Percentiles rank a stretch among this genome's conserved stretches.
These are phyloP conservation scores for Diaporthe capsici DNA, from an alignment of 2,329 filamentous ascomycete genomes.

Conservation along the genomic window DNA sequence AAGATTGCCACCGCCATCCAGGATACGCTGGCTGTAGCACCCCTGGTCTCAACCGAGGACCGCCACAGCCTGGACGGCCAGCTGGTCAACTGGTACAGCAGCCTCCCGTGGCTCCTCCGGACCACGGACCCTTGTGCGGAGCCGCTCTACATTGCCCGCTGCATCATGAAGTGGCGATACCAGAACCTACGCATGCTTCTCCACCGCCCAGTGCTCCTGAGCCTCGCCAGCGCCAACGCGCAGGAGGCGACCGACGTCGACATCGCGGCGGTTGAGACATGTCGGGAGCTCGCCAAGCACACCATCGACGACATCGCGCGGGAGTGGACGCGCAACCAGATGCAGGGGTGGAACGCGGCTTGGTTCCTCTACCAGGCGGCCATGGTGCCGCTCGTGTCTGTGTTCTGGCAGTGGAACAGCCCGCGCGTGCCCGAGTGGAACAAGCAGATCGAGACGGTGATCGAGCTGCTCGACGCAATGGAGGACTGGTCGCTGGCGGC, in stretches of 20 bases:
- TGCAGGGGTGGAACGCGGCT: slow-evolving; percentile 85
- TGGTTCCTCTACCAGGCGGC: slow-evolving; percentile 87
- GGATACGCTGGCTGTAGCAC: slow-evolving; percentile 79
- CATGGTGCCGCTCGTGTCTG: slow-evolving; percentile 82
- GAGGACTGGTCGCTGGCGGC: slow-evolving; percentile 76
- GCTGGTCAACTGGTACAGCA: slow-evolving; percentile 80
- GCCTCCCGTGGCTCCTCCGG: slow-evolving; percentile 75
- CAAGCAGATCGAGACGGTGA: slow-evolving; percentile 69
- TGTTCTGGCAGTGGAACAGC: slow-evolving; percentile 76
- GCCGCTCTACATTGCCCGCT: slow-evolving; percentile 77
- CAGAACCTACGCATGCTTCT: slow-evolving; percentile 83
- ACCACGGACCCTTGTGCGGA: slow-evolving; percentile 78
- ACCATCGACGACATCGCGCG: slow-evolving; percentile 80
- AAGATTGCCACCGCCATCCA: slow-evolving; percentile 85
- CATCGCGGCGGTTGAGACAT: slow-evolving; percentile 76
- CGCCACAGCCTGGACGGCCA: slow-evolving; percentile 76
- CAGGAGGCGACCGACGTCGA: slow-evolving; percentile 72
- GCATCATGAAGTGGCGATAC: slow-evolving; percentile 87
- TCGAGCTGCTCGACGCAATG: slow-evolving; percentile 74
- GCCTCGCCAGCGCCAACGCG: slow-evolving; percentile 69
- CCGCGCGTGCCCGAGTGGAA: slow-evolving; percentile 66
- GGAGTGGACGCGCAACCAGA: slow-evolving; percentile 80
- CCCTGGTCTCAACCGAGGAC: slow-evolving; percentile 76
- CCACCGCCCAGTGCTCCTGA: slow-evolving; percentile 80
- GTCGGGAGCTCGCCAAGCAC: slow-evolving; percentile 77